phyloP scores from a whole-genome alignment of 805 yeast genomes.

The Ogataea glucozyma region DNA sequence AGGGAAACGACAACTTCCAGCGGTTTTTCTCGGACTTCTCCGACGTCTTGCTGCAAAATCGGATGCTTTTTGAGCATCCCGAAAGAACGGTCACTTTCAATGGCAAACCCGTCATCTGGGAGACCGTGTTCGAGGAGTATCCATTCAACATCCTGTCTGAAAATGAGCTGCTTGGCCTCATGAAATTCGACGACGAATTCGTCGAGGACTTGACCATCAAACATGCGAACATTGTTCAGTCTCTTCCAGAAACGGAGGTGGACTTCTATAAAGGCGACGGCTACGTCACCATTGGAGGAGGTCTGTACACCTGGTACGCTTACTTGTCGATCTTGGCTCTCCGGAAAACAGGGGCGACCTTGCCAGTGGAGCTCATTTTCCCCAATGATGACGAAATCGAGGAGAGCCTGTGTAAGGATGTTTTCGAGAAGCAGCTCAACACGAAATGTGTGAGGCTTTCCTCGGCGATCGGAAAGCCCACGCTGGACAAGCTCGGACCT shows the following conservation, averaged over 20 bases:
- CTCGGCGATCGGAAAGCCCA: slow-evolving; percentile 35
- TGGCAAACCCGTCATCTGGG: slow-evolving; percentile 29
- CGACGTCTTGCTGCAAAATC: slow-evolving; percentile 16
- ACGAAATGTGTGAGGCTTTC: slow-evolving; percentile 45
- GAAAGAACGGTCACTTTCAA: slow-evolving; percentile 16
- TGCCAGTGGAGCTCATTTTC: slow-evolving; percentile 47
- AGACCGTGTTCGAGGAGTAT: slow-evolving; percentile 20
- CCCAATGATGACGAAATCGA: slow-evolving; percentile 44
- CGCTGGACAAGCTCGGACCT: slow-evolving; percentile 21
- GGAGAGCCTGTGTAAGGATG: slow-evolving; percentile 35
- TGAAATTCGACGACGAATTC: slow-evolving; percentile 40
- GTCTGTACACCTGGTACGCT: slow-evolving; percentile 43
- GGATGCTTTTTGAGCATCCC: slow-evolving; percentile 23
- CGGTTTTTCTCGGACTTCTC: slow-evolving; percentile 11
- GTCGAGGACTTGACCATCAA: slow-evolving; percentile 45
- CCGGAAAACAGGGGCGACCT: slow-evolving; percentile 42
- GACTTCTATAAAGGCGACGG: slow-evolving; percentile 32
- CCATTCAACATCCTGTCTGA: slow-evolving; percentile 21
- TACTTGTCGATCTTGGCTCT: slow-evolving; percentile 42
- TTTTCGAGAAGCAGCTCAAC: slow-evolving; percentile 40
- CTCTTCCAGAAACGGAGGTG: slow-evolving; percentile 44
- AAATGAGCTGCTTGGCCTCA: slow-evolving; percentile 11
- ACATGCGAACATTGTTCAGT: slow-evolving; percentile 46
- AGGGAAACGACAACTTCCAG: slow-evolving; percentile 2
- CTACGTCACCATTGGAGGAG: slow-evolving; percentile 47